Evolutionary conservation across 1,284 basidiomycete genomes (phyloP), one percentile per base, ranked within the genome.

Genomic region (Leccinum subfulvum): DNA sequence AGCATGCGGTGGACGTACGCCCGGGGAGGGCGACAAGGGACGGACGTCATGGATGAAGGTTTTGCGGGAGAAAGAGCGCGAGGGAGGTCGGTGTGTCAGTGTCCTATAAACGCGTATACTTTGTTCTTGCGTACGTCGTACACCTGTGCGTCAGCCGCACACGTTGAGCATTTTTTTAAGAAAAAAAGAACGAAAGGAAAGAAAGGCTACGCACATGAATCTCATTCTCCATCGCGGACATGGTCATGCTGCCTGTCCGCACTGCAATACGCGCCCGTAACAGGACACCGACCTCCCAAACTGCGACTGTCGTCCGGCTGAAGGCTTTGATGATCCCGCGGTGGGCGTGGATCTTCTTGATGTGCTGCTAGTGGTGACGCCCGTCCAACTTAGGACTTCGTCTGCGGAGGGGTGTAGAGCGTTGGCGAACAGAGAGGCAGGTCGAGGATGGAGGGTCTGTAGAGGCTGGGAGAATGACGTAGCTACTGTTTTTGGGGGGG

Each of bases 31-130:
- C 1, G 93, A 92, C 79, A 97, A 98, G 0, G 95, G 95, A 23
- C 94, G 89, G 21, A 97, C 84, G 74, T 96, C 94, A 78, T 96
- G 91, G 62, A 97, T 88, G 72, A 96, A 81, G 11, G 90, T 87
- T 64, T 91, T 88, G 0, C 92, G 95, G 37, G 94, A 95, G 68
- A 97, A 84, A 92, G 61, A 97, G 84, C 0, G 92, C 78, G n/a
- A 97, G 83, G 2, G 93, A 95, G 1, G 92, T 90, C 1, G 92
- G 91, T 0, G 91, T 0, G 74, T 97, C 95, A n/a, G 85, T 86
- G 76, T 97, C 93, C 94, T 44, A 81, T 77, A 8, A 96, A 83
- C 5, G 86, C 80, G 70, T 89, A 92, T 5, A 94, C 84, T 67
- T 89, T 84, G 66, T 85, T 80, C 75, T 94, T 94, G 70, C 26